Base-by-base conservation (phyloP, 2,329 filamentous ascomycete species). In the Botryotinia globosa region DNA sequence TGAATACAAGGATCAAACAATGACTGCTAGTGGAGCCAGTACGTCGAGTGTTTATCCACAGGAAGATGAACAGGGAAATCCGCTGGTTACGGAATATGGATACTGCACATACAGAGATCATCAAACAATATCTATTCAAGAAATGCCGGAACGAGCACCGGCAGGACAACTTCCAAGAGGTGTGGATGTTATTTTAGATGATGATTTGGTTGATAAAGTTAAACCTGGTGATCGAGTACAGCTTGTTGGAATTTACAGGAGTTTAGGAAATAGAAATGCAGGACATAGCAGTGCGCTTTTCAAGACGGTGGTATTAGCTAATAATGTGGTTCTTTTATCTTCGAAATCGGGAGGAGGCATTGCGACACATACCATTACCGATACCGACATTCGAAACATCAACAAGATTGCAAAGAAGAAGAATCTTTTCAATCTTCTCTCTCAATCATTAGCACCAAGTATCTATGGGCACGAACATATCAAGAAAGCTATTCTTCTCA, bases 381-480 rank as follows among this genome's bases (percentile, higher is more conserved):
- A 98, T 82, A 96, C 92, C 1, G 96, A 99, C 80, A 97, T 99
- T 80, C 92, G 96, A 78, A 98, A 99, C 81, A 99, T 99, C 86
- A 98, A 98, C 85, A 98, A 97, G 83, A 88, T 98, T 72, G 87
- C 95, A 16, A 99, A 98, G 86, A 96, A 96, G 83, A 94, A 91
- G 83, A 94, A 96, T 75, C 88, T 98, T 5, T 97, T 99, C 76
- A 93, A 98, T 71, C 85, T 99, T 61, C 87, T 99, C 10, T 96
- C 96, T 0, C 94, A 98, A 78, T 98, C 95, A 2, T 86, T 99
- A 32, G 96, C 96, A 2, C 96, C 96, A 0, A 98, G 94, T 83
- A 99, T 99, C 73, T 98, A 94, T 79, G 96, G 96, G 0, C 96
- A 99, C 79, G 94, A 97, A 79, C 92, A 98, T 81, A 97, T 99